phyloP scores from a whole-genome alignment of 108 stramenopile species.

The Cyclostephanos invisitatus region DNA sequence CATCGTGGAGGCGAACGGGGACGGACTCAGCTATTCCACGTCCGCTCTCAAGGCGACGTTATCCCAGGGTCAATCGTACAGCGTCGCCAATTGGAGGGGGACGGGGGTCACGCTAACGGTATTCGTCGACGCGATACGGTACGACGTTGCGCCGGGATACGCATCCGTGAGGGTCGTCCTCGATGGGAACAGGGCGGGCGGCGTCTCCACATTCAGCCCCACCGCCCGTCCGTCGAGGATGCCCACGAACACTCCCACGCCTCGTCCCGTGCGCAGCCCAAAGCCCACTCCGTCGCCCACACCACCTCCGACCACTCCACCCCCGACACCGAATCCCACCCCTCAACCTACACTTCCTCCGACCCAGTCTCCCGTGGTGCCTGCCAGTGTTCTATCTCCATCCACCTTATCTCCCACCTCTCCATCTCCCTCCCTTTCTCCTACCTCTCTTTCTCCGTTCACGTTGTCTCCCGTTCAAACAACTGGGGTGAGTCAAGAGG shows the following conservation, averaged over 20 bases:
- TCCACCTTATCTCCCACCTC: no score
- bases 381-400: no score
- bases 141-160: conserved; percentile 12
- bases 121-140: not conserved
- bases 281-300: not conserved
- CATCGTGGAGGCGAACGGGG: conserved; percentile 9
- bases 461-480: not conserved
- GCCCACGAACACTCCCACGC: not conserved
- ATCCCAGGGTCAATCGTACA: conserved; percentile 4
- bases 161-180: not conserved
- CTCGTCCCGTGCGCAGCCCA: not conserved
- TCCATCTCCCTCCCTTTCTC: not conserved
- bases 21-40: conserved; percentile 22
- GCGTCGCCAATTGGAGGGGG: conserved; percentile 15
- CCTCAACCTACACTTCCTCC: not conserved
- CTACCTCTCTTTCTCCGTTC: not conserved
- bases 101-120: conserved; percentile 10
- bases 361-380: no score
- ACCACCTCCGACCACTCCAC: not conserved
- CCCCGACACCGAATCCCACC: not conserved
- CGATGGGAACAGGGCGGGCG: not conserved
- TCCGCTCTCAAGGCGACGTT: conserved; percentile 16
- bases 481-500: not conserved
- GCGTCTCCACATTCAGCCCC: not conserved
- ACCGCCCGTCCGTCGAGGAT: not conserved